phyloP scores from a whole-genome alignment of 2,329 filamentous ascomycete species.

The Trichoderma endophyticum region DNA sequence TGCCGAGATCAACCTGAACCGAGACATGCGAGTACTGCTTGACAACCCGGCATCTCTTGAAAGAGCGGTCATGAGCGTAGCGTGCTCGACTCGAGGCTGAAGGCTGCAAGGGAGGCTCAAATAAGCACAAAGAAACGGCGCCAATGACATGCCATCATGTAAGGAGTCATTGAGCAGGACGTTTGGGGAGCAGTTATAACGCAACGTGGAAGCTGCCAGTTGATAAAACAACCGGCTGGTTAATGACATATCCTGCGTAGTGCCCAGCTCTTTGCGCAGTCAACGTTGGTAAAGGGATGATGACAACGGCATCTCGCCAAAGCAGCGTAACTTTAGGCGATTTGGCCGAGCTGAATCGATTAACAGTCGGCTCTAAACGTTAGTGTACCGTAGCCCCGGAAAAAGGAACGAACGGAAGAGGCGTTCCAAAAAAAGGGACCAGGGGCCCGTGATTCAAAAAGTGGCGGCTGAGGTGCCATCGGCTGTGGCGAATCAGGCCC shows the following conservation, averaged over 20 bases:
- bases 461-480: constrained; percentile 10
- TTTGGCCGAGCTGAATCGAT: not conserved
- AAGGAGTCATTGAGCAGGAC: not conserved
- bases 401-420: not conserved
- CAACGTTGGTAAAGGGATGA: not conserved
- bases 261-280: not conserved
- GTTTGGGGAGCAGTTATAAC: not conserved
- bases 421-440: not conserved
- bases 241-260: not conserved
- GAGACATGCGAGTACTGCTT: not conserved
- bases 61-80: not conserved
- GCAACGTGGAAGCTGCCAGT: not conserved
- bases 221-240: not conserved
- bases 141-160: not conserved
- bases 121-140: not conserved
- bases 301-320: not conserved
- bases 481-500: not conserved
- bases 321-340: not conserved
- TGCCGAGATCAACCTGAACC: not conserved
- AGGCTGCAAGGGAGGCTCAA: not conserved
- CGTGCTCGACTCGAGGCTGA: not conserved
- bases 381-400: constrained; percentile 3
- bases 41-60: not conserved
- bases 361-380: not conserved
- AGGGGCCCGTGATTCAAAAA: not conserved